Conservation (phyloP, 75 land plant species). For the Picea glauca region DNA sequence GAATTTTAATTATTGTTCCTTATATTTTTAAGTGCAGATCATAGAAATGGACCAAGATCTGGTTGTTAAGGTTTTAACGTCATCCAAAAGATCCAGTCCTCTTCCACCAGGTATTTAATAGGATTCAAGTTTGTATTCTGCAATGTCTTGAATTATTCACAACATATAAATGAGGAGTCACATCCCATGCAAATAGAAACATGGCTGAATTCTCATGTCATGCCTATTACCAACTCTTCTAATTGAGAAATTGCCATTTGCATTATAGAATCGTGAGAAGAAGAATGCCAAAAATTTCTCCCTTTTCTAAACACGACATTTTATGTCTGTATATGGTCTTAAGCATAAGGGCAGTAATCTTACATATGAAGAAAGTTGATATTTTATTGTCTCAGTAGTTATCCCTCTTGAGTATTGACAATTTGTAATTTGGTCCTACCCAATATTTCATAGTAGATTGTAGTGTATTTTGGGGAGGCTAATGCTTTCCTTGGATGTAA, state of each 20-base stretch:
- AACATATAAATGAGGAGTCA: background rate
- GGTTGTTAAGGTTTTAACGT: slow-evolving; percentile 75
- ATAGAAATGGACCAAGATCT: slow-evolving; percentile 59
- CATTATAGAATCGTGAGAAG: background rate
- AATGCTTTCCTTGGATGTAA: too few relatives aligned
- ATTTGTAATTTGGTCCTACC: too few relatives aligned
- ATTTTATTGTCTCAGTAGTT: too few relatives aligned
- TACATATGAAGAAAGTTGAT: too few relatives aligned
- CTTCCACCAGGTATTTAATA: slow-evolving; percentile 75
- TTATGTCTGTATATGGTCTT: too few relatives aligned
- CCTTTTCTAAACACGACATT: too few relatives aligned
- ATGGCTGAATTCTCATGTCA: background rate
- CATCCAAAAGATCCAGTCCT: slow-evolving; percentile 60
- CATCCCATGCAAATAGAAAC: background rate
- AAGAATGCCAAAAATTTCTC: too few relatives aligned
- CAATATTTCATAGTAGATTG: too few relatives aligned
- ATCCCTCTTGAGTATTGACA: too few relatives aligned
- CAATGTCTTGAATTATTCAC: background rate
- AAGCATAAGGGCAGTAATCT: too few relatives aligned
- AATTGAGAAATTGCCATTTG: background rate
- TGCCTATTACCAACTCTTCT: background rate
- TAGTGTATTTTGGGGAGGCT: too few relatives aligned
- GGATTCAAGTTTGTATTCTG: background rate
- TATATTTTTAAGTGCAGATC: slow-evolving; percentile 41
- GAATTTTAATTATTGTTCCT: background rate